Conservation (phyloP, 1,284 basidiomycete species). For the Tylopilus orsonianus region DNA sequence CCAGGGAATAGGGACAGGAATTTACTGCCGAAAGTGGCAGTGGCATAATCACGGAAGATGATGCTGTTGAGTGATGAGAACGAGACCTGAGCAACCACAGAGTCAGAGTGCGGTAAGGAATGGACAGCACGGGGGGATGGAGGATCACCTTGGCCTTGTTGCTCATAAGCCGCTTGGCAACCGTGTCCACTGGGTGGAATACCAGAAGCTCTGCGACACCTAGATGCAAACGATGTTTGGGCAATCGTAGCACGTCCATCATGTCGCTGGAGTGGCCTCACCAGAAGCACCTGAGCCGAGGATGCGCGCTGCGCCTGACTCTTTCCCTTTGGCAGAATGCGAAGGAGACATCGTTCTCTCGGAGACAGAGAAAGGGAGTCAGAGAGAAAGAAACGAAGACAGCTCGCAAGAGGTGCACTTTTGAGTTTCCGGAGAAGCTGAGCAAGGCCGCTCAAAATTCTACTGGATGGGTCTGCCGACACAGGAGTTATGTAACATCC, state of each 20-base stretch:
- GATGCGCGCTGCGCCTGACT: slow-evolving; percentile 89
- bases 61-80: slow-evolving; percentile 64
- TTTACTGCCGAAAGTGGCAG: slow-evolving; percentile 68
- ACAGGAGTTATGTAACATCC: slow-evolving; percentile 23
- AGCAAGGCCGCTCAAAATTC: slow-evolving; percentile 1
- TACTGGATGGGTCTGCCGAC: slow-evolving; percentile 5
- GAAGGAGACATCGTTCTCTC: slow-evolving; percentile 57
- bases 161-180: slow-evolving; percentile 97
- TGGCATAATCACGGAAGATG: slow-evolving; percentile 86
- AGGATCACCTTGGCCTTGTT: slow-evolving; percentile 78
- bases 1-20: slow-evolving; percentile 95
- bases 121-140: neutral
- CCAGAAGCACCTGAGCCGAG: slow-evolving; percentile 92
- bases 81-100: slow-evolving; percentile 53
- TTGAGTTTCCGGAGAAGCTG: neutral
- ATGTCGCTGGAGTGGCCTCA: slow-evolving; percentile 28
- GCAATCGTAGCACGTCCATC: slow-evolving; percentile 1
- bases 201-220: slow-evolving; percentile 93
- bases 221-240: slow-evolving; percentile 31
- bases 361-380: neutral
- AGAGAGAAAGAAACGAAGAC: neutral
- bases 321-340: slow-evolving; percentile 64
- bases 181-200: slow-evolving; percentile 93
- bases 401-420: neutral
- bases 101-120: neutral